A percentile compares a stretch with the other conserved stretches of the same genome.
phyloP scores from a whole-genome alignment of 2,329 filamentous ascomycete genomes.

The Calonectria pseudoreteaudii region DNA sequence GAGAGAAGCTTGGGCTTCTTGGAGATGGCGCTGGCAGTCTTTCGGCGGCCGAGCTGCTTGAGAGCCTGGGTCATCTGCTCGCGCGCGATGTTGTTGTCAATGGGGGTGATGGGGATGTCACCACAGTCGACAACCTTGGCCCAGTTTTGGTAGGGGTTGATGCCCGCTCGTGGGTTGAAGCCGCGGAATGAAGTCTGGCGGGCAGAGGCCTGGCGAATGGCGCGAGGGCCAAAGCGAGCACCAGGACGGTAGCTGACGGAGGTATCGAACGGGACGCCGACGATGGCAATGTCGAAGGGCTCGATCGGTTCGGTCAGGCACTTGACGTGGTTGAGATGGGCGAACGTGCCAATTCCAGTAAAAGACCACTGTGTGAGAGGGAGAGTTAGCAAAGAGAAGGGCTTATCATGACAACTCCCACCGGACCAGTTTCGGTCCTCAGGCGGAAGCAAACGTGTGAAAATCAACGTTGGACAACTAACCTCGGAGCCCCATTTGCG shows the following conservation, averaged over 20 bases:
- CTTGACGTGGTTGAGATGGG: conserved; percentile 75
- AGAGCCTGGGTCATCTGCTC: conserved; percentile 88
- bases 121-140: conserved; percentile 89
- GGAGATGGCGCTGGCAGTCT: conserved; percentile 50
- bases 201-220: conserved; percentile 85
- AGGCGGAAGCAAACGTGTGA: neutral
- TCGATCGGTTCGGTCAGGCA: conserved; percentile 75
- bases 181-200: conserved; percentile 84
- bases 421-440: neutral
- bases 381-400: conserved; percentile 14
- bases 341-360: conserved; percentile 80
- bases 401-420: conserved; percentile 7
- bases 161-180: conserved; percentile 81
- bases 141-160: conserved; percentile 89
- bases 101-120: conserved; percentile 87
- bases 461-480: conserved; percentile 35
- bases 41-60: conserved; percentile 69
- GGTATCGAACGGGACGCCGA: conserved; percentile 81
- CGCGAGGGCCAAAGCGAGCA: conserved; percentile 86
- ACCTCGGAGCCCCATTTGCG: conserved; percentile 70
- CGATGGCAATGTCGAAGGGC: conserved; percentile 76
- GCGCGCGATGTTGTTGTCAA: conserved; percentile 86
- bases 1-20: conserved; percentile 70
- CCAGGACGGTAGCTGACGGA: conserved; percentile 72
- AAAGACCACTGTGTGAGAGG: conserved; percentile 60